phyloP scores from a whole-genome alignment of 2,329 filamentous ascomycete species.

The Penicillium sp. region DNA sequence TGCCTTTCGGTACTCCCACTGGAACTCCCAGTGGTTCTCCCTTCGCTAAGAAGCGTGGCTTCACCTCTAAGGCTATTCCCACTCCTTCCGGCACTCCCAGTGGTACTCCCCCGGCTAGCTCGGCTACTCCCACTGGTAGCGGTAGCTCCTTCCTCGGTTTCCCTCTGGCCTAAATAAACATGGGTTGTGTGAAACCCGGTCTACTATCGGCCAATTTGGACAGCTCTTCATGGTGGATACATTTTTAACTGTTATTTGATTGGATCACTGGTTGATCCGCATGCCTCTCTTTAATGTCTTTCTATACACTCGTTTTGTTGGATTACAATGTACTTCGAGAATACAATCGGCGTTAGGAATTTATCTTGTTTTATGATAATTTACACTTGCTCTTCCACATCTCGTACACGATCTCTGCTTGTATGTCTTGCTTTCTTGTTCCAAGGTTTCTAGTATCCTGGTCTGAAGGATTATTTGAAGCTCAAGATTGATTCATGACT shows the following conservation, averaged over 20 bases:
- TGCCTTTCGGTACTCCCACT: not conserved
- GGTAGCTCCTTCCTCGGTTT: constrained; percentile 9
- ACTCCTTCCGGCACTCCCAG: not conserved
- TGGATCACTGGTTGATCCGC: not conserved
- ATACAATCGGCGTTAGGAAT: not conserved
- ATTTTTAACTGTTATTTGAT: not conserved
- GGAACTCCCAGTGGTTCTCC: not conserved
- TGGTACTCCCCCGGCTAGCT: not conserved
- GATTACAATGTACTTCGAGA: not conserved
- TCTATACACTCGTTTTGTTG: not conserved
- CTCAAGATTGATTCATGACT: too few relatives aligned
- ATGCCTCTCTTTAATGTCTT: not conserved
- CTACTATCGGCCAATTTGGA: not conserved
- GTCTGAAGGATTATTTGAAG: too few relatives aligned
- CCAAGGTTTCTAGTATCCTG: too few relatives aligned
- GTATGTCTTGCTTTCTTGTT: too few relatives aligned
- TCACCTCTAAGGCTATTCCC: not conserved
- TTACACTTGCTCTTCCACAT: too few relatives aligned
- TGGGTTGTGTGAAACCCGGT: not conserved
- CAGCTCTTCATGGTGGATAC: not conserved
- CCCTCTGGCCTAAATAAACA: constrained; percentile 2
- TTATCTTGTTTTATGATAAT: not conserved
- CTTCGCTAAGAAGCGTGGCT: too few relatives aligned
- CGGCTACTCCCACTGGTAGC: constrained; percentile 3
- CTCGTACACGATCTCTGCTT: too few relatives aligned